Base-by-base conservation (phyloP, 2,329 filamentous ascomycete genomes). In the Thelonectria rubi region DNA sequence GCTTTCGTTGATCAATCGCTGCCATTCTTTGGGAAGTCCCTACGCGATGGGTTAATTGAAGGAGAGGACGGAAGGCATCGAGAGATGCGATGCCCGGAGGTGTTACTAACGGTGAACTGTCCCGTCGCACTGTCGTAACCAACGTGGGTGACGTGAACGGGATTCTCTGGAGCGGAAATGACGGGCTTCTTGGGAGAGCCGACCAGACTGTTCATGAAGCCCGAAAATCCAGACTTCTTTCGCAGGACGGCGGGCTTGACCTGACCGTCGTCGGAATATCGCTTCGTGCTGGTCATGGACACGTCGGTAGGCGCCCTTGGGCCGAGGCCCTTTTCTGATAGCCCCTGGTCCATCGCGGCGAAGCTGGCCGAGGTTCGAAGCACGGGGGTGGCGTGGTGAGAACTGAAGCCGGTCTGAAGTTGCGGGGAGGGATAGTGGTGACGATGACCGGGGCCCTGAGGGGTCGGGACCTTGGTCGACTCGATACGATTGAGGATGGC, bases 1-100 rank as follows among this genome's bases (percentile, higher is more conserved):
- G 77, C 92, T 97, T 78, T 97, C 94, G 80, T 94, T 92, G 74
- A 99, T 88, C 75, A 97, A 87, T 64, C 93, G 90, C 80, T 98
- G 94, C 95, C 95, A 99, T 85, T 98, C 95, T 78, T 95, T 96
- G 17, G 95, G 95, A 26, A 99, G 85, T 66, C 95, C 95, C 93
- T 95, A 73, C 64, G 18, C 24, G 18, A 32, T 30, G 51, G 60
- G 63, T 68, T 64, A 69, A 58, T 50, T 50, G 58, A 68, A 64
- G 34, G 40, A 58, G 20, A 8, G 56, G 37, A 20, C 39, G 34
- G 71, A 49, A 56, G 45, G 26, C 21, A 42, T 74, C 55, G 24
- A 26, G 46, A 53, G 57, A 56, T 45, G 55, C 60, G 49, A 39
- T 45, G 24, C 34, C 26, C 10, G 30, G 57, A 60, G 32, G 47